Base-by-base conservation (phyloP, 306 rosid genomes). In the Cicer pinnatifidum region DNA sequence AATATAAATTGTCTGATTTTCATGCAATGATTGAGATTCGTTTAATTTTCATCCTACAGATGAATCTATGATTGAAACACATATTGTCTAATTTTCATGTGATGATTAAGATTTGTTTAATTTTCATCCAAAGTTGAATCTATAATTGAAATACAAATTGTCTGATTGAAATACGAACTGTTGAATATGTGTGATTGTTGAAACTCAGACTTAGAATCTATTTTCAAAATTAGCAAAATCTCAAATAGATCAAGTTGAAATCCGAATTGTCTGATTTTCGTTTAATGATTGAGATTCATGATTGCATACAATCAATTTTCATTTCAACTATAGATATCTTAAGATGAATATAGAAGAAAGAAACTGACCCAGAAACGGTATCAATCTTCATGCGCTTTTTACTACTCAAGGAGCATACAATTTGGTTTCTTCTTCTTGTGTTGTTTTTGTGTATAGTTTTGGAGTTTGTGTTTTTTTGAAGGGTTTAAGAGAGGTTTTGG, bases 341-440 rank as follows among this genome's bases (percentile, higher is more conserved):
- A 1, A 17, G 66, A 80, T 35, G 60, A 67, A 67, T 19, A 8
- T 2, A 54, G 50, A 48, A 72, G 13, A 62, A 5, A 78, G 65
- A 35, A 69, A 71, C 86, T 61, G 28, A 84, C 92, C 85, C 82
- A 46, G 71, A 46, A 67, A 69, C 40, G 6, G 15, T 72, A 16
- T 76, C 79, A 63, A 82, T 16, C 87, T 48, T 76, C 89, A 85
- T 84, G 61, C 59, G 85, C 71, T 61, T 69, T 74, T 4, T 64
- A 76, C 38, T 59, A 39, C 10, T 46, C 46, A 38, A 70, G 35
- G n/a, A 56, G 58, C 28, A 53, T 51, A 48, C 1, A 57, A 71
- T 8, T 43, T 44, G 37, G 52, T 38, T 39, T 59, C 38, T 19
- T 9, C 4, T 11, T 9, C 3, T 11, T 47, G 20, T 28, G 35